Evolutionary conservation across 202 grass and related monocot genomes (phyloP).

Genomic region (Panicum virgatum): DNA sequence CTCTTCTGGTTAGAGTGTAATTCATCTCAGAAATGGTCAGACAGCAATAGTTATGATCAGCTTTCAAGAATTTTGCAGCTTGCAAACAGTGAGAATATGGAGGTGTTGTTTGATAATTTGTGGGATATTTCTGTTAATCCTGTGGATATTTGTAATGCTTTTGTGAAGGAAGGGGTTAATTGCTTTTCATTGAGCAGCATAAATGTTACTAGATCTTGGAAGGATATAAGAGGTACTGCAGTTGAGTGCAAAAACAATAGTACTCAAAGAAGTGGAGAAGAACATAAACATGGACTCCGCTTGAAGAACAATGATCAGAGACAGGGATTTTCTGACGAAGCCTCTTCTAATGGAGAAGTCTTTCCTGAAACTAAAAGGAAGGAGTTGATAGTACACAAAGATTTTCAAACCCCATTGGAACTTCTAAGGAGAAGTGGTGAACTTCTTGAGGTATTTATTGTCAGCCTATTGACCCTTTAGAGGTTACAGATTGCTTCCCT

Average conservation of each 20-base stretch:
- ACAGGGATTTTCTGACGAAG: slow-evolving; percentile 10
- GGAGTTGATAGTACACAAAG: slow-evolving; percentile 41
- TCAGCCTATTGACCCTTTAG: slow-evolving; percentile 29
- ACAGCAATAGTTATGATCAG: slow-evolving; percentile 41
- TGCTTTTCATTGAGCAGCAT: slow-evolving; percentile 49
- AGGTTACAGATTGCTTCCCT: slow-evolving; percentile 24
- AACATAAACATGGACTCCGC: slow-evolving; percentile 28
- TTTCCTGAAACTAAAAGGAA: slow-evolving; percentile 64
- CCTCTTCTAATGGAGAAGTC: slow-evolving; percentile 27
- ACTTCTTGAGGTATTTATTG: slow-evolving; percentile 81
- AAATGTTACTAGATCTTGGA: slow-evolving; percentile 64
- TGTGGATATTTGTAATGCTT: slow-evolving; percentile 65
- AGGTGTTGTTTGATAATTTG: slow-evolving; percentile 55
- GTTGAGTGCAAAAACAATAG: slow-evolving; percentile 40
- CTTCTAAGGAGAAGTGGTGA: slow-evolving; percentile 83
- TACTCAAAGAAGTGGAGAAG: slow-evolving; percentile 44
- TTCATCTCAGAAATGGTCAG: slow-evolving; percentile 38
- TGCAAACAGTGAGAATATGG: slow-evolving; percentile 51
- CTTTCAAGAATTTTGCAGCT: slow-evolving; percentile 43
- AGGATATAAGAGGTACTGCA: slow-evolving; percentile 42
- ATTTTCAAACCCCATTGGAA: slow-evolving; percentile 77
- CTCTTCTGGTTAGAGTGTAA: slow-evolving; percentile 65
- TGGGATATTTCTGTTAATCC: slow-evolving; percentile 68
- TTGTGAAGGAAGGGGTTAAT: slow-evolving; percentile 67
- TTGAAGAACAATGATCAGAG: slow-evolving; percentile 35